A percentile compares a stretch with the other conserved stretches of the same genome.
These are phyloP conservation scores for Eucalyptus dawsonii DNA, from an alignment of 345 rosid species.

Conservation along the genomic window DNA sequence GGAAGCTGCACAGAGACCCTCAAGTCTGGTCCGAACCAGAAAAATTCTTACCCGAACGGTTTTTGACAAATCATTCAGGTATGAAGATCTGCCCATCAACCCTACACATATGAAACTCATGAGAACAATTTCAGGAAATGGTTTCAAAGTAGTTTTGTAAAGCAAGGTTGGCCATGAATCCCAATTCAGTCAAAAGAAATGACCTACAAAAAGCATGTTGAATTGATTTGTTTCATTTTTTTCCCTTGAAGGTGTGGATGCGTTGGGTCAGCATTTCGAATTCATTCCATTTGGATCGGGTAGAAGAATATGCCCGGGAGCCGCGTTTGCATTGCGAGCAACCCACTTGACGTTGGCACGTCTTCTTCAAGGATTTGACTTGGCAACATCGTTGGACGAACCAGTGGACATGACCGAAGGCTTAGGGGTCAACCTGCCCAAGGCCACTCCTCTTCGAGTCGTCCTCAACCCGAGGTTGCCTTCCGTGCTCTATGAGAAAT, in stretches of 20 bases:
- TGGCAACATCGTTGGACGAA: neutral
- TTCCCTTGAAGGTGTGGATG: neutral
- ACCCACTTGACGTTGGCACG: neutral
- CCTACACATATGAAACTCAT: neutral
- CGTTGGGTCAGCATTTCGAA: neutral
- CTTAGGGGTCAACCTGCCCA: neutral
- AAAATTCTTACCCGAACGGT: conserved; percentile 9
- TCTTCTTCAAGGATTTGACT: neutral
- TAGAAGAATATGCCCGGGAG: neutral
- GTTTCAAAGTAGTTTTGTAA: neutral
- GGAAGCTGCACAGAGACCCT: conserved; percentile 31
- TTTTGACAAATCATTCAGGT: neutral
- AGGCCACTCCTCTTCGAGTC: neutral
- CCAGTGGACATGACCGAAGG: neutral
- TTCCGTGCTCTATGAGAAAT: neutral
- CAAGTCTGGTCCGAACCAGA: conserved; percentile 15
- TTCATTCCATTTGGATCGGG: neutral
- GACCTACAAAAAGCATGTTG: neutral
- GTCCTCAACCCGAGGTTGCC: neutral
- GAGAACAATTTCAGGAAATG: neutral
- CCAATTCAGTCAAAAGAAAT: neutral
- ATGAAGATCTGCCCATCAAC: neutral
- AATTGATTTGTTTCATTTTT: neutral
- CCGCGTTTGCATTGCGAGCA: neutral
- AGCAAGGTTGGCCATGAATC: neutral